Evolutionary conservation across 2,329 filamentous ascomycete species (phyloP).

Genomic region (Sarocladiaceae sp.): DNA sequence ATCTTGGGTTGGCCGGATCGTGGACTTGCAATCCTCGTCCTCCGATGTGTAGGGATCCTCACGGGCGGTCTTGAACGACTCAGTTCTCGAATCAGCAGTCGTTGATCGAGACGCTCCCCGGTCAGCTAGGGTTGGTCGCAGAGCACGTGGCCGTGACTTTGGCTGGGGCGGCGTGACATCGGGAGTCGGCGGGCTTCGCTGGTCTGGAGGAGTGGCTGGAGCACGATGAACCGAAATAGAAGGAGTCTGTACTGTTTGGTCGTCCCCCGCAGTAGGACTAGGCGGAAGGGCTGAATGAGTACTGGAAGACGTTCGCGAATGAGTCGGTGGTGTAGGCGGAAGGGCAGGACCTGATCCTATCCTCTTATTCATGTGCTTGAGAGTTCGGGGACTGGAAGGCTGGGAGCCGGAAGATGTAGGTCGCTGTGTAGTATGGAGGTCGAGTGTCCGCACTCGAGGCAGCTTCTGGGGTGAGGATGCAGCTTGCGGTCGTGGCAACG

Average conservation of each 20-base stretch:
- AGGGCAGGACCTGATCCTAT: constrained; percentile 43
- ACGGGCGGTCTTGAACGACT: constrained; percentile 68
- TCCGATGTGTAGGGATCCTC: constrained; percentile 62
- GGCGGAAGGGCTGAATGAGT: constrained; percentile 40
- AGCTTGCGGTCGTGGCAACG: constrained; percentile 32
- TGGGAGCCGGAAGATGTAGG: constrained; percentile 24
- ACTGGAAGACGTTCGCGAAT: constrained; percentile 54
- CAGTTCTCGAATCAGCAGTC: constrained; percentile 57
- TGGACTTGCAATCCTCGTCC: constrained; percentile 46
- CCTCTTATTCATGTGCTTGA: constrained; percentile 37
- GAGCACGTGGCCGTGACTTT: constrained; percentile 34
- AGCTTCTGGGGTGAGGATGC: constrained; percentile 18
- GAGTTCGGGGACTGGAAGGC: constrained; percentile 31
- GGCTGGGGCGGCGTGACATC: constrained; percentile 68
- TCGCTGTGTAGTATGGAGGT: constrained; percentile 23
- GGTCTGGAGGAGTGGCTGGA: constrained; percentile 59
- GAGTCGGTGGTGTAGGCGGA: constrained; percentile 60
- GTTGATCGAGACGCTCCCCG: constrained; percentile 48
- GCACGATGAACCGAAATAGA: constrained; percentile 15
- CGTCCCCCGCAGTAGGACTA: constrained; percentile 32
- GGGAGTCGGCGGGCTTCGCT: constrained; percentile 67
- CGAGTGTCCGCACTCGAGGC: constrained; percentile 19
- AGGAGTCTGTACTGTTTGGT: neutral
- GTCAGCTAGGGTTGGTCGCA: constrained; percentile 44
- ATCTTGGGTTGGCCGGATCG: constrained; percentile 28